Evolutionary conservation across 108 stramenopile species (phyloP).

Genomic region (Skeletonema tropicum): DNA sequence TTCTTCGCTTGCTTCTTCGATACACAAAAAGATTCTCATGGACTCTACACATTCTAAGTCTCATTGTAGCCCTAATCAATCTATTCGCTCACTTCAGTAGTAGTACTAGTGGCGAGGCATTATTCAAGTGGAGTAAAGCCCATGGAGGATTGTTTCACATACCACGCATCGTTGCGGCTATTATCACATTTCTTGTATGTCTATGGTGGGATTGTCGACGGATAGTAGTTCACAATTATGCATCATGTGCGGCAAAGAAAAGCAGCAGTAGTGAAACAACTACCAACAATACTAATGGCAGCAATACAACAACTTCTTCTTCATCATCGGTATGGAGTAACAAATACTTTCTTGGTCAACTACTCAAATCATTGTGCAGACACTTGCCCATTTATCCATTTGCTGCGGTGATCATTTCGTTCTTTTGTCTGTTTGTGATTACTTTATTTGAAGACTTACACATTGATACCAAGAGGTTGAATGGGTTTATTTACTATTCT

Average conservation of each 20-base stretch:
- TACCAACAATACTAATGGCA: neutral
- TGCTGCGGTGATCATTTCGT: slow-evolving; percentile 78
- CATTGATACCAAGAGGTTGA: slow-evolving; percentile 55
- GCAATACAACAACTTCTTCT: neutral
- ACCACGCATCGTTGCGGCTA: slow-evolving; percentile 68
- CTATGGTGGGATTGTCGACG: slow-evolving; percentile 69
- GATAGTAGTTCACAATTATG: slow-evolving; percentile 16
- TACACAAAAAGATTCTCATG: slow-evolving; percentile 1
- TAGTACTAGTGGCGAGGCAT: slow-evolving; percentile 28
- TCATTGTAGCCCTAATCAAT: slow-evolving; percentile 49
- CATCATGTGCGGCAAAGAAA: slow-evolving; percentile 2
- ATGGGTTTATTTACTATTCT: slow-evolving; percentile 80
- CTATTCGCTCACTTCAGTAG: slow-evolving; percentile 62
- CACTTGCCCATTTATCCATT: slow-evolving; percentile 80
- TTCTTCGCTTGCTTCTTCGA: neutral
- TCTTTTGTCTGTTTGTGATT: slow-evolving; percentile 75
- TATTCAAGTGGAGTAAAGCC: slow-evolving; percentile 30
- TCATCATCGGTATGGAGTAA: slow-evolving; percentile 43
- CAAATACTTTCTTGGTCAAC: slow-evolving; percentile 32
- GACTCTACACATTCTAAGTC: slow-evolving; percentile 14
- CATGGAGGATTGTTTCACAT: slow-evolving; percentile 46
- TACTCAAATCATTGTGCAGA: slow-evolving; percentile 55
- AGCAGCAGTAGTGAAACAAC: no score
- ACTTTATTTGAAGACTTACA: slow-evolving; percentile 64
- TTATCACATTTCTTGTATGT: slow-evolving; percentile 55